Evolutionary conservation across 345 rosid species (phyloP).

Genomic region (Stellera chamaejasme): DNA sequence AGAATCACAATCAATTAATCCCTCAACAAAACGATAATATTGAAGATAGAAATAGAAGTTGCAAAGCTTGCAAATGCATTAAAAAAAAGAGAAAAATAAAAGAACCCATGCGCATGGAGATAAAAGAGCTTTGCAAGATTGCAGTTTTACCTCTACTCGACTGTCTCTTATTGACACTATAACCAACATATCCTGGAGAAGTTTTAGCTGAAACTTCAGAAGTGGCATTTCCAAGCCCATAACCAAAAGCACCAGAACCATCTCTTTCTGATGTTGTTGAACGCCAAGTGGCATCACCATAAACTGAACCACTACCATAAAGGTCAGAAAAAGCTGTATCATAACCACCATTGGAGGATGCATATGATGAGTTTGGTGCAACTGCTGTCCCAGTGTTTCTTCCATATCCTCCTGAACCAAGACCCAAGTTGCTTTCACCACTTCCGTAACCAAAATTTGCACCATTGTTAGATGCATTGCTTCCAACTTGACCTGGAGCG

Average conservation of each 20-base stretch:
- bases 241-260: slow-evolving; percentile 43
- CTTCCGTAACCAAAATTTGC: slow-evolving; percentile 47
- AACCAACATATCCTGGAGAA: slow-evolving; percentile 62
- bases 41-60: no score
- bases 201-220: slow-evolving; percentile 43
- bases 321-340: slow-evolving; percentile 45
- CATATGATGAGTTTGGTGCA: slow-evolving; percentile 34
- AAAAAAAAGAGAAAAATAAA: no score
- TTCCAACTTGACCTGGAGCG: slow-evolving; percentile 43
- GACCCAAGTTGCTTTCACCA: slow-evolving; percentile 39
- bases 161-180: slow-evolving; percentile 62
- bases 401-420: slow-evolving; percentile 43
- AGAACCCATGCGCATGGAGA: no score
- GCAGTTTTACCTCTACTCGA: slow-evolving; percentile 54
- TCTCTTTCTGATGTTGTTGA: slow-evolving; percentile 42
- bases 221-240: slow-evolving; percentile 36
- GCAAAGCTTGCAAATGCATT: no score
- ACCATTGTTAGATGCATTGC: slow-evolving; percentile 28
- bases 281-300: slow-evolving; percentile 55
- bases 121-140: background rate
- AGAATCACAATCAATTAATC: no score
- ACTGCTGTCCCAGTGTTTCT: slow-evolving; percentile 38
- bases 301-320: slow-evolving; percentile 41
- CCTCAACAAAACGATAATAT: no score
- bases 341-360: slow-evolving; percentile 44